Conservation (phyloP, 2,329 filamentous ascomycete genomes). For the Achaetomium macrosporum region DNA sequence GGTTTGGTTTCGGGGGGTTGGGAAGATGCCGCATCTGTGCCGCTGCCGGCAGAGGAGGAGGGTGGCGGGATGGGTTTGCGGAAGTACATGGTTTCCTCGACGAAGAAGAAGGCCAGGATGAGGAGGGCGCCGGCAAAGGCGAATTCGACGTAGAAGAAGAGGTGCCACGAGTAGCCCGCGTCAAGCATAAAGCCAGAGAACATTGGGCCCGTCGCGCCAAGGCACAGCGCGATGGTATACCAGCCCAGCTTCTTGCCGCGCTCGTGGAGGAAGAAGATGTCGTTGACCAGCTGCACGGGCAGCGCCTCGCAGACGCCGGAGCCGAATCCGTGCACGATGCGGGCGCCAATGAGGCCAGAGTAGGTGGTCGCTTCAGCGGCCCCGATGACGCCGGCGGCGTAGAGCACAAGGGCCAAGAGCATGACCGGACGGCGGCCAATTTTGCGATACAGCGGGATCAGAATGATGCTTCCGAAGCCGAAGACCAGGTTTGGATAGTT, state of each 20-base stretch:
- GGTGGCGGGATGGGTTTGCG: conserved; percentile 10
- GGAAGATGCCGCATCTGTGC: background rate
- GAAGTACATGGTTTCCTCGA: conserved; percentile 31
- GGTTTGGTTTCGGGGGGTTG: background rate
- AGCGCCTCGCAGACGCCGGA: conserved; percentile 40
- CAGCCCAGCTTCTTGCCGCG: conserved; percentile 51
- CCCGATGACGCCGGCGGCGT: conserved; percentile 36
- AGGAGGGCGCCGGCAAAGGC: conserved; percentile 39
- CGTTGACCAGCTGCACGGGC: conserved; percentile 41
- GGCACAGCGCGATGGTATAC: conserved; percentile 53
- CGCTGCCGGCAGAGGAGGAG: background rate
- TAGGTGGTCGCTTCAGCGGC: conserved; percentile 34
- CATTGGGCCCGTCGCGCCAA: conserved; percentile 50
- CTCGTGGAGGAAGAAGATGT: conserved; percentile 43
- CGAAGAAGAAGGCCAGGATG: conserved; percentile 30
- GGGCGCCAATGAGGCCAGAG: conserved; percentile 34
- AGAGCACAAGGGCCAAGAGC: conserved; percentile 35
- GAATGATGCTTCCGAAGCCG: conserved; percentile 48
- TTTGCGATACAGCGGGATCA: conserved; percentile 52
- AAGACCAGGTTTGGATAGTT: conserved; percentile 57
- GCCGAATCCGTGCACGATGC: conserved; percentile 36
- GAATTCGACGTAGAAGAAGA: conserved; percentile 57
- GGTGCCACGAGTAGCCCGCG: conserved; percentile 51
- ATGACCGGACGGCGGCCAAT: conserved; percentile 40
- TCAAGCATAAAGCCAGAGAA: conserved; percentile 57